Evolutionary conservation across 805 yeast genomes (phyloP).

Genomic region (Saturnispora diversa): DNA sequence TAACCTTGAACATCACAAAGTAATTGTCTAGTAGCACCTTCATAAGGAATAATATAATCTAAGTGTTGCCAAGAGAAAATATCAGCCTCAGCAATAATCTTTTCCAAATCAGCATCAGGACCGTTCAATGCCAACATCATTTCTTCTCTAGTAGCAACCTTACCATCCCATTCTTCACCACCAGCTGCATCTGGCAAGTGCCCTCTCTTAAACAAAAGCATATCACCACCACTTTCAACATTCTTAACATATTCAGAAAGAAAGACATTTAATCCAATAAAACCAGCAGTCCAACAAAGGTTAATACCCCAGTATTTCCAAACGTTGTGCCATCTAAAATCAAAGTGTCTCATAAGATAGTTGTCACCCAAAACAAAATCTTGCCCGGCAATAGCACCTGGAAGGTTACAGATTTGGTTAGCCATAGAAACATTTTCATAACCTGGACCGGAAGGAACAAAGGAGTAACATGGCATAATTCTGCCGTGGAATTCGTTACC

Average conservation of each 20-base stretch:
- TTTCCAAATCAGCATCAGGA: conserved; percentile 30
- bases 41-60: conserved; percentile 46
- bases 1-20: conserved; percentile 38
- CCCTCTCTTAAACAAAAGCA: conserved; percentile 39
- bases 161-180: conserved; percentile 38
- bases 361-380: conserved; percentile 29
- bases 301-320: conserved; percentile 44
- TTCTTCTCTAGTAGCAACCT: conserved; percentile 26
- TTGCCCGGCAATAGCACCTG: conserved; percentile 37
- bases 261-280: conserved; percentile 28
- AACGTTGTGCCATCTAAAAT: conserved; percentile 33
- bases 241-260: conserved; percentile 29
- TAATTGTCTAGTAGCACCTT: conserved; percentile 34
- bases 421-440: conserved; percentile 36
- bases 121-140: conserved; percentile 25
- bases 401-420: conserved; percentile 41
- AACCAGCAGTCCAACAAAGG: conserved; percentile 39
- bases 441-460: conserved; percentile 49
- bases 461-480: conserved; percentile 41
- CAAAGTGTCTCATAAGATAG: conserved; percentile 29
- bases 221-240: conserved; percentile 29
- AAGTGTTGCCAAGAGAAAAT: conserved; percentile 58
- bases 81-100: conserved; percentile 41
- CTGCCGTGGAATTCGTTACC: conserved; percentile 50
- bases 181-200: conserved; percentile 22